Percentiles rank a stretch among this genome's conserved stretches.
Evolutionary conservation across 2,329 filamentous ascomycete genomes (phyloP).

Genomic region (Venturia carpophila): DNA sequence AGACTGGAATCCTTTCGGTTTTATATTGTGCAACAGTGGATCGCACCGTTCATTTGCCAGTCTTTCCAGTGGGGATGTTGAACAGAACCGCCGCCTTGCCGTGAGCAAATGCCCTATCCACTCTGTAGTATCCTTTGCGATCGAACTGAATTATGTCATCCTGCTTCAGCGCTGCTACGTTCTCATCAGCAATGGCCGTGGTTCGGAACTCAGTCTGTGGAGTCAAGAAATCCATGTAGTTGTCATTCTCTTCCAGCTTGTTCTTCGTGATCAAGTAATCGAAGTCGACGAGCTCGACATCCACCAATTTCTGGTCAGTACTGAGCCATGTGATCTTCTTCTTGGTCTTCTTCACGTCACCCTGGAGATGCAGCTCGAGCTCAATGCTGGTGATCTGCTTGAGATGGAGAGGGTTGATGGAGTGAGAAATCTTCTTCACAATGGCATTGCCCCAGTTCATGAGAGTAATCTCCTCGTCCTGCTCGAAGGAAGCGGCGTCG

Average conservation of each 20-base stretch:
- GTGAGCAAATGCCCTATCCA: slow-evolving; percentile 58
- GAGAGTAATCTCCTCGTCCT: slow-evolving; percentile 84
- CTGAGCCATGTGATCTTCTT: slow-evolving; percentile 97
- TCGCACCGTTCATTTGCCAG: slow-evolving; percentile 10
- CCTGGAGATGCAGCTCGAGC: slow-evolving; percentile 80
- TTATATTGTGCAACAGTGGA: neutral
- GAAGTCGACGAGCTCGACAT: slow-evolving; percentile 20
- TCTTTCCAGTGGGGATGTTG: slow-evolving; percentile 61
- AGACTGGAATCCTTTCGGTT: neutral
- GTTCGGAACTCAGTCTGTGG: slow-evolving; percentile 66
- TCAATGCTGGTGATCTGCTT: slow-evolving; percentile 59
- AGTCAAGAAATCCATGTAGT: slow-evolving; percentile 76
- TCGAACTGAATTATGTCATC: slow-evolving; percentile 95
- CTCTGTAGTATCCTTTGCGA: slow-evolving; percentile 82
- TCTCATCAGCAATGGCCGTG: slow-evolving; percentile 71
- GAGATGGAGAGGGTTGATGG: slow-evolving; percentile 43
- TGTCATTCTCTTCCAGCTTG: slow-evolving; percentile 80
- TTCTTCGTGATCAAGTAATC: slow-evolving; percentile 89
- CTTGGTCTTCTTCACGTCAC: slow-evolving; percentile 88
- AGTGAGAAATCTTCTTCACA: slow-evolving; percentile 56
- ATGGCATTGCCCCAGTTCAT: slow-evolving; percentile 96
- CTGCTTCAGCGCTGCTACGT: slow-evolving; percentile 68
- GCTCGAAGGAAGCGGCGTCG: slow-evolving; percentile 72
- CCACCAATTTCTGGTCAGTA: slow-evolving; percentile 28
- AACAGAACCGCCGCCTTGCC: slow-evolving; percentile 57